Evolutionary conservation across 345 rosid genomes (phyloP).

Genomic region (Eucalyptus melliodora): DNA sequence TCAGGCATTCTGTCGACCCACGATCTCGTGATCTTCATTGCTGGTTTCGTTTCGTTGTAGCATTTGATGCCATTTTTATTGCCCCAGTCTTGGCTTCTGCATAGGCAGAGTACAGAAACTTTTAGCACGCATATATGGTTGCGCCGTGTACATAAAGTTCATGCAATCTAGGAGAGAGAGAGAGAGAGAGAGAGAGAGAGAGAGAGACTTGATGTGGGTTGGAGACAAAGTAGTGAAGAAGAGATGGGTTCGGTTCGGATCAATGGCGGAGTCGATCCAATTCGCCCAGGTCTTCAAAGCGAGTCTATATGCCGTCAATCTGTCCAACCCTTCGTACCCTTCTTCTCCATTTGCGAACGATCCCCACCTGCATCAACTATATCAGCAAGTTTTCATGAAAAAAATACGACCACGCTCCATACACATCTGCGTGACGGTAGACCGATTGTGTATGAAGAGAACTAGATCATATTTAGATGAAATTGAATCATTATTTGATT

Average conservation of each 20-base stretch:
- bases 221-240: conserved; percentile 43
- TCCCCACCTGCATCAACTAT: conserved; percentile 17
- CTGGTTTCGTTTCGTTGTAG: conserved; percentile 1
- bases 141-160: neutral
- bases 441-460: neutral
- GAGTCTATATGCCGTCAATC: conserved; percentile 18
- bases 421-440: neutral
- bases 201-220: conserved; percentile 11
- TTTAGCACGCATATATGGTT: neutral
- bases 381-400: neutral
- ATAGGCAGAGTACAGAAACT: neutral
- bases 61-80: neutral
- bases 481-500: neutral
- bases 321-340: conserved; percentile 16
- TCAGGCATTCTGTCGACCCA: neutral
- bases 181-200: neutral
- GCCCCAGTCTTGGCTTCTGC: conserved; percentile 1
- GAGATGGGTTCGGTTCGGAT: conserved; percentile 22
- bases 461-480: neutral
- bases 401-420: neutral
- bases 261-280: conserved; percentile 21
- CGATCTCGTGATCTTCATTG: neutral
- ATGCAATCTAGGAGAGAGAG: neutral
- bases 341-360: conserved; percentile 17
- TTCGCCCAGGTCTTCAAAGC: conserved; percentile 35